Evolutionary conservation across 148 eudicot species (phyloP), one percentile per base, ranked within the genome.

Genomic region (Persicaria maculosa): DNA sequence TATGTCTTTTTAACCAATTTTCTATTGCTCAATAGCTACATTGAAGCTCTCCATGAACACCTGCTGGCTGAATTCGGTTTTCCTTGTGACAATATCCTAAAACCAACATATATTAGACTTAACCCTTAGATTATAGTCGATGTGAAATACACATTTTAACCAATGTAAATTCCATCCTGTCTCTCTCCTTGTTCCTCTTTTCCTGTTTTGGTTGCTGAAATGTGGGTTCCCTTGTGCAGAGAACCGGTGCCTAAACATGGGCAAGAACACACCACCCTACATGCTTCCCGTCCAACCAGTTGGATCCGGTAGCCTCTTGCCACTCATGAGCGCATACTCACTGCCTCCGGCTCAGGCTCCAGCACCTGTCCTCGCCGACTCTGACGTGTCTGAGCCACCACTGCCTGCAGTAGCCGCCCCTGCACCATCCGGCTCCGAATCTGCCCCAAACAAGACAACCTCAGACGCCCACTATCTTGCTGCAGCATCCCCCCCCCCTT

Each of bases 311-410:
- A 57, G 80, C 22, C 87, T 89, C 14, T 4, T 82, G 20, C 17
- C 47, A 47, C 19, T 76, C 14, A 61, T 85, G 72, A 8, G 14
- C 44, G 55, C 81, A 9, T 48, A 46, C 15, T 0, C 0, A 0
- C 5, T 76, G 72, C 93, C 89, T 44, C 91, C 89, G 64, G 89
- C 89, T 62, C 75, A 79, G 58, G 74, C 93, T 72, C 93, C 93
- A 5, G 73, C 75, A 44, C 87, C 89, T 0, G 70, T 84, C 75
- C 82, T 89, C 50, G 64, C 83, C 1, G 84, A 81, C 1, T 22
- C 78, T 0, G 86, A 87, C 40, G 93, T 87, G 68, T 22, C 44
- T 0, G 93, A 87, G 71, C 81, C 89, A 53, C 88, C 93, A 44
- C 78, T 89, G 47, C 87, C 91, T 5, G 64, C 83, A 59, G 61